Base-by-base conservation (phyloP, 2,329 filamentous ascomycete genomes). In the Thermothelomyces thermophilus region DNA sequence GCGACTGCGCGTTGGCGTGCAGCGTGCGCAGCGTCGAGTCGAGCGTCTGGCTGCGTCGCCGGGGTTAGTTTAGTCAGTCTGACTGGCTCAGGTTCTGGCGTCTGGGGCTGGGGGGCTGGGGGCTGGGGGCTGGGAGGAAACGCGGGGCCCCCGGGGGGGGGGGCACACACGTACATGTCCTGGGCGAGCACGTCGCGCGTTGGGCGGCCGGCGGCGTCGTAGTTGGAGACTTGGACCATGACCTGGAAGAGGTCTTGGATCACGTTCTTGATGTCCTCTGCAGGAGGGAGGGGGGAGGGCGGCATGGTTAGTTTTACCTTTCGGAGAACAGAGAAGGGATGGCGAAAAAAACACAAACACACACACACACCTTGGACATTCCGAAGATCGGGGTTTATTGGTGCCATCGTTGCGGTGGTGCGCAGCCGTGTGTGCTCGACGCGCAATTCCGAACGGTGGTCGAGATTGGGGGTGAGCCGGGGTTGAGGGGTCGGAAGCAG, bases 201-300 rank as follows among this genome's bases (percentile, higher is more conserved):
- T 11, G 78, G 69, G 1, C 72, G 70, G 51, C 67, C 67, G 52
- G 72, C 69, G 35, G 70, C 68, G 69, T 83, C 79, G 69, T 83
- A 85, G 51, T 76, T 74, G 28, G 77, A 73, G 24, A 78, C 72
- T 61, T 84, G 80, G 40, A 84, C 77, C 72, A 82, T 79, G 52
- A 83, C 66, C 58, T 80, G 73, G 71, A 80, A 83, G 35, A 83
- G 73, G 58, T 80, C 77, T 60, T 83, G 78, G 64, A 84, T 80
- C 53, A 80, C 72, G 59, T 80, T 73, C 61, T 82, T 79, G 66
- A 82, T 70, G 66, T 79, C 72, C 58, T 74, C 79, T 82, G 59
- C 4, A 26, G 26, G 6, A n/a, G n/a, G n/a, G n/a, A n/a, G n/a
- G n/a, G n/a, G n/a, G n/a, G n/a, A n/a, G n/a, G n/a, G n/a, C 11